Evolutionary conservation across 2,329 filamentous ascomycete genomes (phyloP), one percentile per base, ranked within the genome.

Genomic region (Bisporella sp.): DNA sequence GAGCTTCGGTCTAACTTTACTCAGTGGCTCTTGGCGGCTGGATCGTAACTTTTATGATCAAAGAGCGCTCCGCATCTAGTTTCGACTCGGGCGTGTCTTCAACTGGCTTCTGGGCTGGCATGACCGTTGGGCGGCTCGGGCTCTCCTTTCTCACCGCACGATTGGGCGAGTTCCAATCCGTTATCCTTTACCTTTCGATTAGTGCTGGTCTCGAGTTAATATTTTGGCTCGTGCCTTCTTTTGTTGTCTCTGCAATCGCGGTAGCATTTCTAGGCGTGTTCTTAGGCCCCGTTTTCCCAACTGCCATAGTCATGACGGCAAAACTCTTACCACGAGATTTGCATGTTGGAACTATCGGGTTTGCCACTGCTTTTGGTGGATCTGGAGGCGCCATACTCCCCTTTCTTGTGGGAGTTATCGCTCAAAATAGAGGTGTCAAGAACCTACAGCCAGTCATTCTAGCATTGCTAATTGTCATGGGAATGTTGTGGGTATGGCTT

Each of bases 11-110:
- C 47, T 47, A 4, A 75, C 79, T 5, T 87, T 28, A 8, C 92
- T 64, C 29, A 61, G 85, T 89, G 53, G 81, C 80, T 1, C 71
- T 90, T 2, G 84, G 85, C 21, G 88, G 88, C 12, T 93, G 88
- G 88, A 84, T 95, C 55, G 84, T 89, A 45, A 84, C 84, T 1
- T 95, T 95, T 64, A 95, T 95, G 87, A 81, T 91, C n/a, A 73
- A 78, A 21, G 82, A 90, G 29, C 79, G 90, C 11, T 67, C 84
- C 37, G 87, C 83, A 4, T 76, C 73, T 29, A 71, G 81, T 0
- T 92, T 93, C 61, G 75, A 82, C 2, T 83, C 85, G 33, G 89
- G 89, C 3, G 80, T 93, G 70, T 82, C 81, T 0, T 84, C 82
- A 0, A 92, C 87, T 0, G 84, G 87, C 0, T 95, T 92, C 69